Evolutionary conservation across 106 monocot species (phyloP).

Genomic region (Hemerocallis citrina): DNA sequence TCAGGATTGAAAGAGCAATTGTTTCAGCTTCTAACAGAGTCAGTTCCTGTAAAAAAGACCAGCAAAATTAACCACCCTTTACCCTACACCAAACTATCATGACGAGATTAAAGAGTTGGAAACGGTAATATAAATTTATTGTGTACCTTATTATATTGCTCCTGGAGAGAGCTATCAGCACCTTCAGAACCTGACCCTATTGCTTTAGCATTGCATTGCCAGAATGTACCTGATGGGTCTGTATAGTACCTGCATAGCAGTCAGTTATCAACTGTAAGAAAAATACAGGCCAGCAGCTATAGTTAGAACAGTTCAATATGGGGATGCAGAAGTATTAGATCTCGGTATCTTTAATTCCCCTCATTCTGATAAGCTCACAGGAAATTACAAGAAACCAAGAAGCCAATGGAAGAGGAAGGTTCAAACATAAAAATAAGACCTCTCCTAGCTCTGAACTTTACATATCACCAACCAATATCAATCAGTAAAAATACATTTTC

Average conservation of each 20-base stretch:
- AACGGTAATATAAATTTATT: no score
- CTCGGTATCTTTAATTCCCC: no score
- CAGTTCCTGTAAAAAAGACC: constrained; percentile 45
- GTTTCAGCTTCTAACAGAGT: constrained; percentile 86
- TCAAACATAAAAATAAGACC: no score
- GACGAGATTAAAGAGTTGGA: neutral
- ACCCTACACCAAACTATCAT: neutral
- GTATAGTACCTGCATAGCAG: constrained; percentile 37
- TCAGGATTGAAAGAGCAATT: constrained; percentile 81
- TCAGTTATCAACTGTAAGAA: neutral
- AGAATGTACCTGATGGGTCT: constrained; percentile 70
- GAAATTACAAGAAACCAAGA: no score
- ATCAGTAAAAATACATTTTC: no score
- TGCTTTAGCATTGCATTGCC: constrained; percentile 75
- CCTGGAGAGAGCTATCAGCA: constrained; percentile 71
- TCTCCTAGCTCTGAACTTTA: no score
- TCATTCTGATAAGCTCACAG: no score
- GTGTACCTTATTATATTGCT: constrained; percentile 42
- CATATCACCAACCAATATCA: no score
- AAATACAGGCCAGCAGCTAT: neutral
- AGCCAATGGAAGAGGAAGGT: no score
- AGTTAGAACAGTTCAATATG: neutral
- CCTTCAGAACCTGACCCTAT: constrained; percentile 74
- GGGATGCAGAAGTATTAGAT: no score
- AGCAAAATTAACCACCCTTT: neutral